These are phyloP conservation scores for Solanum hybrid DNA, from an alignment of 305 asterid species.

Conservation along the genomic window DNA sequence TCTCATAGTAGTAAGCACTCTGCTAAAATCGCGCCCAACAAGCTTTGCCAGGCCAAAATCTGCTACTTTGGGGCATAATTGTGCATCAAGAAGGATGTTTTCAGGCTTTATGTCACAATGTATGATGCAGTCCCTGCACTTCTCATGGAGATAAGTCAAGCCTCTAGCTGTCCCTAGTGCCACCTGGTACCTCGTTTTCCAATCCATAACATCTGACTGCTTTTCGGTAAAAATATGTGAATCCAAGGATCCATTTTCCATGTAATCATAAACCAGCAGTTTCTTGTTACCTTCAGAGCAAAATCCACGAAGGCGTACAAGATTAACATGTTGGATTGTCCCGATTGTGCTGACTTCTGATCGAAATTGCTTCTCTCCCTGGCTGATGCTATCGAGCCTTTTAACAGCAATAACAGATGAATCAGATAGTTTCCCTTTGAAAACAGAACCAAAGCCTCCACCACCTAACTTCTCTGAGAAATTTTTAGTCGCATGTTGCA, in stretches of 20 bases:
- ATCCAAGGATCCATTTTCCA: constrained; percentile 60
- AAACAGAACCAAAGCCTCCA: constrained; percentile 78
- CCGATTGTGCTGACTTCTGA: constrained; percentile 80
- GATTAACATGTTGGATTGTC: constrained; percentile 69
- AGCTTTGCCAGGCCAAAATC: constrained; percentile 73
- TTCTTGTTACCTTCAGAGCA: constrained; percentile 55
- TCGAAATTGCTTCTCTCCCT: constrained; percentile 78
- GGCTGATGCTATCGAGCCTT: constrained; percentile 67
- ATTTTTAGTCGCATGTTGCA: constrained; percentile 54
- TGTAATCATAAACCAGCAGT: constrained; percentile 56
- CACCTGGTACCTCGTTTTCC: constrained; percentile 50
- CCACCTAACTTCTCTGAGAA: constrained; percentile 67
- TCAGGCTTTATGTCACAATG: constrained; percentile 75
- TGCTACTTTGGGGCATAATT: constrained; percentile 56
- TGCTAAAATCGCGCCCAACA: constrained; percentile 68
- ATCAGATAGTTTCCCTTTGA: constrained; percentile 55
- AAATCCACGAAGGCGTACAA: constrained; percentile 65
- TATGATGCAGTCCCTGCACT: constrained; percentile 65
- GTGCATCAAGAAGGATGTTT: constrained; percentile 44
- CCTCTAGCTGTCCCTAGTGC: constrained; percentile 67
- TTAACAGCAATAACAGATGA: constrained; percentile 55
- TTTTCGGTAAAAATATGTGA: constrained; percentile 39
- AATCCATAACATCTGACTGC: constrained; percentile 32
- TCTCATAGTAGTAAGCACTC: constrained; percentile 65
- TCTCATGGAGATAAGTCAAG: constrained; percentile 56